Conservation (phyloP, 225 moss, liverwort and hornwort species). For the Pleurozium schreberi region DNA sequence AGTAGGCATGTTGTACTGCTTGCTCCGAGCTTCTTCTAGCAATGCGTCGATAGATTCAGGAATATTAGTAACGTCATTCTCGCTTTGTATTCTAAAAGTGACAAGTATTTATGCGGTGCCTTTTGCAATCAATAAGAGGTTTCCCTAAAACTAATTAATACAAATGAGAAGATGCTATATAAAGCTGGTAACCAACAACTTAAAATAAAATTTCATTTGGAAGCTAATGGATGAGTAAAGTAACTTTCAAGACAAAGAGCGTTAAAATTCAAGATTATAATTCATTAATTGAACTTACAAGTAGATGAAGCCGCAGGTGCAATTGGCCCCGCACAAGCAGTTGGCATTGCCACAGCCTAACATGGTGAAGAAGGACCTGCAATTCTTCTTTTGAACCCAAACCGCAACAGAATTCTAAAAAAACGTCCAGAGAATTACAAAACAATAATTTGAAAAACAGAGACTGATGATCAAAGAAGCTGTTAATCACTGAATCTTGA, state of each 20-base stretch:
- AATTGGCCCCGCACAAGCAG: no score
- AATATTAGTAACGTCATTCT: slow-evolving; percentile 19
- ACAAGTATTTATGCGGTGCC: slow-evolving; percentile 16
- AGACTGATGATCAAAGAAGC: no score
- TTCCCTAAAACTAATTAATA: neutral
- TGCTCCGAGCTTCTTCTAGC: slow-evolving; percentile 61
- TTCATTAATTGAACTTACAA: no score
- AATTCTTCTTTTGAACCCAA: no score
- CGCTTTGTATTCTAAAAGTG: slow-evolving; percentile 21
- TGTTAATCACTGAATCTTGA: no score
- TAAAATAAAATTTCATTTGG: neutral
- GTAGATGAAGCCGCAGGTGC: no score
- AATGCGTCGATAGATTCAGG: slow-evolving; percentile 74
- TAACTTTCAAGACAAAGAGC: neutral
- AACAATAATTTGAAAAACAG: no score
- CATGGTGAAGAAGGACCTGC: no score
- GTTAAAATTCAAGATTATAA: no score
- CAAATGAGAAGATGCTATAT: neutral
- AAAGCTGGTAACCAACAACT: neutral
- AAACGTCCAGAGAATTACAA: no score
- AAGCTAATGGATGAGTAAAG: neutral
- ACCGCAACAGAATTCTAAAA: no score
- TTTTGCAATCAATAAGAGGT: slow-evolving; percentile 13
- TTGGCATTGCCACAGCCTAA: no score
- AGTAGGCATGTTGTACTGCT: slow-evolving; percentile 63